phyloP scores from a whole-genome alignment of 768 basidiomycete species.

The Termitomyces sp. region DNA sequence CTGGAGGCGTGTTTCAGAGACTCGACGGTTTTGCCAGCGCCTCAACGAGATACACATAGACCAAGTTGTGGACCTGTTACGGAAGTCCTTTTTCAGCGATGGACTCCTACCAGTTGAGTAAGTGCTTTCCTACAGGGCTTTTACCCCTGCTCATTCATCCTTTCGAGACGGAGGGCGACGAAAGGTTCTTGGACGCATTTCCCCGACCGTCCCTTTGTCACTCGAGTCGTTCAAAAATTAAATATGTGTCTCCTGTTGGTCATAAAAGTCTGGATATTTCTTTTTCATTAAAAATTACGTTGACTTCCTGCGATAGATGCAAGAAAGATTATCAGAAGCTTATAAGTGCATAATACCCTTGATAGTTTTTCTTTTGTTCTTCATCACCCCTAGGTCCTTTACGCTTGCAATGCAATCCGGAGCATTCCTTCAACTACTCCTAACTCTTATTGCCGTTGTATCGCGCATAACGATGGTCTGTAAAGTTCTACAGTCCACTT shows the following conservation, averaged over 20 bases:
- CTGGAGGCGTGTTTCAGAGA: slow-evolving; percentile 61
- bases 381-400: slow-evolving; percentile 42
- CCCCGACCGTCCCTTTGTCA: slow-evolving; percentile 35
- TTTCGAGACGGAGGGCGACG: slow-evolving; percentile 40
- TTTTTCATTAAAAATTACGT: background rate
- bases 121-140: slow-evolving; percentile 8
- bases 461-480: slow-evolving; percentile 49
- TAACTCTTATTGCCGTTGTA: slow-evolving; percentile 54
- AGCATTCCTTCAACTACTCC: slow-evolving; percentile 64
- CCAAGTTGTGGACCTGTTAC: slow-evolving; percentile 30
- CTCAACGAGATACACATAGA: slow-evolving; percentile 25
- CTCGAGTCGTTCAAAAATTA: slow-evolving; percentile 28
- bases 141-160: background rate
- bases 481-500: slow-evolving; percentile 34
- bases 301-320: slow-evolving; percentile 11
- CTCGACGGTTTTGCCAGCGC: slow-evolving; percentile 45
- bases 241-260: slow-evolving; percentile 30
- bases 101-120: slow-evolving; percentile 30
- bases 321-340: slow-evolving; percentile 24
- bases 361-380: background rate
- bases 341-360: slow-evolving; percentile 36
- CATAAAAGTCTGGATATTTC: slow-evolving; percentile 32
- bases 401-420: slow-evolving; percentile 61
- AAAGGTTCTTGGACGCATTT: slow-evolving; percentile 62
- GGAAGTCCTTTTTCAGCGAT: slow-evolving; percentile 45